phyloP scores from a whole-genome alignment of 805 yeast genomes.

The Starmerella roubikii region DNA sequence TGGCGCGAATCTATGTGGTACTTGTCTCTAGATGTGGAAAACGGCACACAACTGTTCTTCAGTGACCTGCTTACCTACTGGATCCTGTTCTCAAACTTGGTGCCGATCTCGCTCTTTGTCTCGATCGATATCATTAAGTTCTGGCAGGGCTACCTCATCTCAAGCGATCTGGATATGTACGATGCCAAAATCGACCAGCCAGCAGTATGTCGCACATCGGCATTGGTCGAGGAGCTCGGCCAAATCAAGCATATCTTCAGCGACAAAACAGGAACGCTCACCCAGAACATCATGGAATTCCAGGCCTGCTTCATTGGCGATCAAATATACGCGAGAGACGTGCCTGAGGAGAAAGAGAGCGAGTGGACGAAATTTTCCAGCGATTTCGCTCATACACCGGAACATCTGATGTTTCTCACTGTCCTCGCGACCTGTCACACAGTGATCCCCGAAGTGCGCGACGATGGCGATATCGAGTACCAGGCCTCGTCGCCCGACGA shows the following conservation, averaged over 20 bases:
- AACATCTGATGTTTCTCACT: constrained; percentile 55
- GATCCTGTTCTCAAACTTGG: constrained; percentile 91
- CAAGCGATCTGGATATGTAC: constrained; percentile 89
- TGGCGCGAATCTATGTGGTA: constrained; percentile 45
- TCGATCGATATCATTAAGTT: constrained; percentile 92
- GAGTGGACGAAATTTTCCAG: constrained; percentile 45
- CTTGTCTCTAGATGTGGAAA: constrained; percentile 53
- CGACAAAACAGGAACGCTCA: constrained; percentile 94
- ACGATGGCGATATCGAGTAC: constrained; percentile 48
- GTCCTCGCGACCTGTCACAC: constrained; percentile 90
- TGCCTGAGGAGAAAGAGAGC: constrained; percentile 86
- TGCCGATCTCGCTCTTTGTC: constrained; percentile 93
- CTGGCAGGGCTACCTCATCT: constrained; percentile 87
- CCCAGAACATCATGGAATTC: constrained; percentile 94
- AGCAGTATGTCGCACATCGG: constrained; percentile 86
- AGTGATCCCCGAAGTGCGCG: constrained; percentile 74
- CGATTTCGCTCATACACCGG: neutral
- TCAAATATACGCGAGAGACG: constrained; percentile 66
- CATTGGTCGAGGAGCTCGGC: constrained; percentile 92
- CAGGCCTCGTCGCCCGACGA: constrained; percentile 99
- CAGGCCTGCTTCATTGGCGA: constrained; percentile 91
- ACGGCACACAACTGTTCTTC: constrained; percentile 59
- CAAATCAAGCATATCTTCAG: constrained; percentile 93
- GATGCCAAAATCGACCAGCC: constrained; percentile 82
- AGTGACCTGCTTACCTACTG: constrained; percentile 83